phyloP scores from a whole-genome alignment of 768 basidiomycete species.

The Rhodotorula graminis region DNA sequence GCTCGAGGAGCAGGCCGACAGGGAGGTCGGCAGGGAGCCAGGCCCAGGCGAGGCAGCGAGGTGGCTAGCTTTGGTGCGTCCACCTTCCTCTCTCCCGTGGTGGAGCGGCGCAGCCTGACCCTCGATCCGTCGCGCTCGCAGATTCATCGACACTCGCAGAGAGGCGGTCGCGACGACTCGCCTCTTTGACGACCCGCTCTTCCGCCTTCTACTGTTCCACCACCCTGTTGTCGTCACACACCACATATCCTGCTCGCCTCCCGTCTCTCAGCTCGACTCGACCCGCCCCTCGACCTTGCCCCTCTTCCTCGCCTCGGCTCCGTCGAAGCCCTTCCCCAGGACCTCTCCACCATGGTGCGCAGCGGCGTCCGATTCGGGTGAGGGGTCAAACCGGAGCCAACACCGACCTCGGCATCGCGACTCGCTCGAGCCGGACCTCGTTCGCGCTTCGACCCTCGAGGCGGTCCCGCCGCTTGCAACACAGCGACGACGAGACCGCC shows the following conservation, averaged over 20 bases:
- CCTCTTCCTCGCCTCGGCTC: conserved; percentile 1
- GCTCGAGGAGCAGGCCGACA: conserved; percentile 4
- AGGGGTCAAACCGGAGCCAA: conserved; percentile 37
- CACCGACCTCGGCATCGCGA: not conserved
- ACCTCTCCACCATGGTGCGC: conserved; percentile 3
- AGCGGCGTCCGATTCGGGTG: conserved; percentile 28
- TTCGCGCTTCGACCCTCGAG: not conserved
- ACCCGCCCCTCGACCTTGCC: not conserved
- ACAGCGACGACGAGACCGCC: not conserved
- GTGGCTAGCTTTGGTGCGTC: conserved; percentile 20
- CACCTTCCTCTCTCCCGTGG: no score
- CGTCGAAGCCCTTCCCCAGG: conserved; percentile 37
- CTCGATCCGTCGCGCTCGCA: not conserved
- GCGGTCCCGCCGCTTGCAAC: not conserved
- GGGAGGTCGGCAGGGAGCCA: not conserved
- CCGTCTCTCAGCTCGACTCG: not conserved
- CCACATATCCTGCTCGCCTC: not conserved
- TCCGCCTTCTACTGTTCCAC: not conserved
- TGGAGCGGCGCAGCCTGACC: not conserved
- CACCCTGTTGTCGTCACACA: conserved; percentile 4
- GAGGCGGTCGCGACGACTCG: not conserved
- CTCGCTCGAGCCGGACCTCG: no score
- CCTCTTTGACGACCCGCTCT: not conserved
- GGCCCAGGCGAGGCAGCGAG: conserved; percentile 4
- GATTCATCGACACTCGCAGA: conserved; percentile 8